Base-by-base conservation (phyloP, 2,329 filamentous ascomycete genomes). In the Claviceps pusilla region DNA sequence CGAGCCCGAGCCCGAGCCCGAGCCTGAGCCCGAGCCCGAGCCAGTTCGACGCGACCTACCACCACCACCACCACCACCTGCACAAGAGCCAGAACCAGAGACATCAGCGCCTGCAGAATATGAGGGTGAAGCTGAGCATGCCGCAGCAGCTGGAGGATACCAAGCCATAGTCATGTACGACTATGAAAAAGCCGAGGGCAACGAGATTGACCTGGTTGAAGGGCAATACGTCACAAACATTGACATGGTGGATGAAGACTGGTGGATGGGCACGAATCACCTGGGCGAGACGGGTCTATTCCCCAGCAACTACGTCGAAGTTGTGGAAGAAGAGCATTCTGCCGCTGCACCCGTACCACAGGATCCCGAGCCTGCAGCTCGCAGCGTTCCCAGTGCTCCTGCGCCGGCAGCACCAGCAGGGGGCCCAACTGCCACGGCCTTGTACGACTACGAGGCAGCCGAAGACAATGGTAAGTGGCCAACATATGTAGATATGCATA, bases 131-230 rank as follows among this genome's bases (percentile, higher is more conserved):
- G 63, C 67, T 7, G 63, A 68, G n/a, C 60, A 64, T 47, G 55
- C 50, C 14, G 59, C 70, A 31, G 63, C 70, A 31, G 63, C 65
- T 12, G 77, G 77, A 41, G 86, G 86, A 53, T 79, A 84, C 65
- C 82, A 82, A 50, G 93, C 93, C 1, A 64, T 94, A 55, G 80
- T 93, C 41, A 84, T 93, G 64, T 98, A 93, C 67, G 93, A 98
- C 66, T 98, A 98, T 65, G 91, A 96, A 64, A 96, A 94, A 72
- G 89, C 89, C 1, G 93, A 98, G 69, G 90, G 95, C 60, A 98
- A 98, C 64, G 93, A 98, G 71, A 80, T 98, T 55, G 89, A 95
- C 60, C 78, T 98, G 19, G 77, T 80, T 31, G 93, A 98, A 70
- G 90, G 90, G 58, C 87, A 96, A 63, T 80, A 84, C 59, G 85